phyloP scores from a whole-genome alignment of 176 grass and related monocot species.

The Eragrostis curvula region DNA sequence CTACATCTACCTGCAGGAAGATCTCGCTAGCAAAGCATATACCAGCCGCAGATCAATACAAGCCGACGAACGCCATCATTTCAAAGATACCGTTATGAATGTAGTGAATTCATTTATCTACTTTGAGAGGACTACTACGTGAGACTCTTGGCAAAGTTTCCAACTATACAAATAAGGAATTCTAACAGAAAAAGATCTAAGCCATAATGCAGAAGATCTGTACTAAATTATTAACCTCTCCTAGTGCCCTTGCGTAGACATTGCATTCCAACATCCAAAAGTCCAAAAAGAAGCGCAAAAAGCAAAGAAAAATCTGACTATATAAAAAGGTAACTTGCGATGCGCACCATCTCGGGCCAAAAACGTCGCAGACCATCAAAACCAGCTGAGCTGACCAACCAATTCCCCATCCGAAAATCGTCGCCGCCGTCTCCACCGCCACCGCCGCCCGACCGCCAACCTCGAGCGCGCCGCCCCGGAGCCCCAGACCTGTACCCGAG shows the following conservation, averaged over 20 bases:
- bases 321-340: no score
- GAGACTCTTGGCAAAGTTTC: no score
- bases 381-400: not conserved
- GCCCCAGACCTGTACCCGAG: not conserved
- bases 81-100: no score
- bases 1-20: not conserved
- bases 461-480: slow-evolving; percentile 2
- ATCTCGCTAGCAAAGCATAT: not conserved
- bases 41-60: not conserved
- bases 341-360: no score
- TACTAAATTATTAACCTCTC: no score
- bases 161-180: no score
- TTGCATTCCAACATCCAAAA: not conserved
- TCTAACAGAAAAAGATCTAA: no score
- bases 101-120: no score
- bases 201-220: no score
- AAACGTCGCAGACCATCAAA: not conserved
- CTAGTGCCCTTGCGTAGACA: slow-evolving; percentile 3
- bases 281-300: not conserved
- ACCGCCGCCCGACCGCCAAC: not conserved
- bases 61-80: no score
- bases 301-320: no score
- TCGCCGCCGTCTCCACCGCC: not conserved
- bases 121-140: no score
- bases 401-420: not conserved